Evolutionary conservation across 2,329 filamentous ascomycete genomes (phyloP).

Genomic region (Huntiella abstrusa): DNA sequence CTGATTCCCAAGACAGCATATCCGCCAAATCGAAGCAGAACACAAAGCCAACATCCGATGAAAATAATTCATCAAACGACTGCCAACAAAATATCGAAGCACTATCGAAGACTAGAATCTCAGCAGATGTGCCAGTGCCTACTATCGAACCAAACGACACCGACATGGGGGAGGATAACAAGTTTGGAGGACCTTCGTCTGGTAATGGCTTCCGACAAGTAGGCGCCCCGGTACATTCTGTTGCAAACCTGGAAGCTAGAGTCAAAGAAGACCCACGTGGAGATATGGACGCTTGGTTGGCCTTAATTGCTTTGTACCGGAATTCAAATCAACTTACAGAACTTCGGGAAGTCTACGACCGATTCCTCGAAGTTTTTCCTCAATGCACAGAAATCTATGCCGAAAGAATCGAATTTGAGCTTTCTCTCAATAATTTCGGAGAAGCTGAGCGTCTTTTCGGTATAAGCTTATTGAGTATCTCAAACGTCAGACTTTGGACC

Average conservation of each 20-base stretch:
- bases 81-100: too few species aligned
- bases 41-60: too few species aligned
- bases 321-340: slow-evolving; percentile 68
- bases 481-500: slow-evolving; percentile 76
- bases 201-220: too few species aligned
- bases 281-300: slow-evolving; percentile 80
- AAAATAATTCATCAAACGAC: too few species aligned
- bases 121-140: too few species aligned
- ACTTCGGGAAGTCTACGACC: slow-evolving; percentile 60
- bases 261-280: slow-evolving; percentile 84
- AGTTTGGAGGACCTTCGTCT: too few species aligned
- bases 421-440: slow-evolving; percentile 64
- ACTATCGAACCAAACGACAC: too few species aligned
- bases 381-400: slow-evolving; percentile 83
- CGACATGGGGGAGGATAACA: too few species aligned
- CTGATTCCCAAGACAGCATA: not conserved
- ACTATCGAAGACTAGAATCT: too few species aligned
- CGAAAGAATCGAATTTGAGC: slow-evolving; percentile 73
- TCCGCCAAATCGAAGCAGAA: too few species aligned
- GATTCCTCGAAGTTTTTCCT: slow-evolving; percentile 77
- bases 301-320: slow-evolving; percentile 68
- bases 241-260: slow-evolving; percentile 72
- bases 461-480: slow-evolving; percentile 56
- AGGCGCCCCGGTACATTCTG: slow-evolving; percentile 20
- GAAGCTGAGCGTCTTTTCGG: slow-evolving; percentile 71